phyloP scores from a whole-genome alignment of 2,329 filamentous ascomycete genomes.

The Monilinia fructicola region DNA sequence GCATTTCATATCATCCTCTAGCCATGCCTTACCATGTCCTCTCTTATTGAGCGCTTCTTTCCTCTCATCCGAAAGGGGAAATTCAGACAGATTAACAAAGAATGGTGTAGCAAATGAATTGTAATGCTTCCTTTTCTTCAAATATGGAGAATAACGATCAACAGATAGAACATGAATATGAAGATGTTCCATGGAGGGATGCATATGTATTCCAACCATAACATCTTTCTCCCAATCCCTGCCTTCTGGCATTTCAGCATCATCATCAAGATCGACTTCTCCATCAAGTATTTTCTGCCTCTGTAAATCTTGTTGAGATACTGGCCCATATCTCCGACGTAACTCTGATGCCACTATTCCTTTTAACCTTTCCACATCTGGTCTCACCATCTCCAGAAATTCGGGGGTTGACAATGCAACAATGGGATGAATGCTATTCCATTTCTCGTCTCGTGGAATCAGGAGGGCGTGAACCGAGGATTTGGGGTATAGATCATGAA shows the following conservation, averaged over 20 bases:
- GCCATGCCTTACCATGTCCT: conserved; percentile 52
- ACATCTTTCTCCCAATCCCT: conserved; percentile 78
- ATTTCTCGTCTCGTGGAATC: conserved; percentile 68
- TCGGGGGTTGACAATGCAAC: conserved; percentile 68
- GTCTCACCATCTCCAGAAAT: conserved; percentile 65
- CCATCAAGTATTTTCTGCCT: conserved; percentile 66
- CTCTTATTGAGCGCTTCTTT: conserved; percentile 40
- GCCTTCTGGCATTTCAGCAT: conserved; percentile 59
- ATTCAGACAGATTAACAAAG: conserved; percentile 74
- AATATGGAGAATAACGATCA: conserved; percentile 69
- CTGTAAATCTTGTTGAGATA: conserved; percentile 61
- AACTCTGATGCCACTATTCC: conserved; percentile 72
- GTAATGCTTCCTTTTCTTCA: conserved; percentile 87
- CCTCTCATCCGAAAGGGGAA: conserved; percentile 64
- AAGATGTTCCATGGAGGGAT: conserved; percentile 87
- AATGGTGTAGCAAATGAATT: conserved; percentile 88
- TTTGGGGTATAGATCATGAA: conserved; percentile 86
- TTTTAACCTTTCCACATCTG: conserved; percentile 61
- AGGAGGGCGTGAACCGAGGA: conserved; percentile 81
- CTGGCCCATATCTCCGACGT: conserved; percentile 62
- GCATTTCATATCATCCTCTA: conserved; percentile 68
- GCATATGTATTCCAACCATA: conserved; percentile 76
- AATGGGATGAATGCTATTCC: conserved; percentile 69
- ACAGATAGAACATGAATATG: conserved; percentile 85
- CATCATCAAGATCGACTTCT: conserved; percentile 51